Conservation (phyloP, 306 rosid genomes). For the Begonia fuchsioides region DNA sequence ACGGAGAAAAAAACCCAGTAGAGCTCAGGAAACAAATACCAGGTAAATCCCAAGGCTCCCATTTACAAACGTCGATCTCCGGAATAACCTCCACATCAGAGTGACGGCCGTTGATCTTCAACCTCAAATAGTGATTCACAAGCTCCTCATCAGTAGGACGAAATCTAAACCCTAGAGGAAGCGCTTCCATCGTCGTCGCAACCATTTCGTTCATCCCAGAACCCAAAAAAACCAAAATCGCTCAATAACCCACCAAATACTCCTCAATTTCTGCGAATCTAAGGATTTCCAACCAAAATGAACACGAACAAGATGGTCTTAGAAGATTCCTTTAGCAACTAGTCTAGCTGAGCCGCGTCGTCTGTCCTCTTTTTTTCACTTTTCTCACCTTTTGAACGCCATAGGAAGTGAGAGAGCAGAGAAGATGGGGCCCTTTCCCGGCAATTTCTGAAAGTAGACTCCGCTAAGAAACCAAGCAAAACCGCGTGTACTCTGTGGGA, state of each 20-base stretch:
- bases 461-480: too few species aligned
- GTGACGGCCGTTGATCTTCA: conserved; percentile 35
- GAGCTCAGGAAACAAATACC: conserved; percentile 8
- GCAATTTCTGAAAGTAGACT: too few species aligned
- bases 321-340: too few species aligned
- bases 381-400: too few species aligned
- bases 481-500: too few species aligned
- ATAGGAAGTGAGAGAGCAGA: too few species aligned
- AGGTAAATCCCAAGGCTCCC: conserved; percentile 56
- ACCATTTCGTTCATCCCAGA: neutral
- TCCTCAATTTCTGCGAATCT: too few species aligned
- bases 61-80: conserved; percentile 36
- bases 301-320: too few species aligned
- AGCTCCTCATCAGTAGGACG: conserved; percentile 55
- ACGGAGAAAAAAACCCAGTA: neutral
- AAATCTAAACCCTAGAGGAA: conserved; percentile 40
- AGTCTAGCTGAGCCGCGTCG: too few species aligned
- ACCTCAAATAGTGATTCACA: conserved; percentile 27
- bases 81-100: conserved; percentile 32
- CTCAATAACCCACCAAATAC: neutral
- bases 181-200: neutral
- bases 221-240: neutral
- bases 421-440: too few species aligned
- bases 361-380: too few species aligned
- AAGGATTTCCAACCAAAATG: too few species aligned